Evolutionary conservation across 768 basidiomycete genomes (phyloP).

Genomic region (Coprinellus micaceus): DNA sequence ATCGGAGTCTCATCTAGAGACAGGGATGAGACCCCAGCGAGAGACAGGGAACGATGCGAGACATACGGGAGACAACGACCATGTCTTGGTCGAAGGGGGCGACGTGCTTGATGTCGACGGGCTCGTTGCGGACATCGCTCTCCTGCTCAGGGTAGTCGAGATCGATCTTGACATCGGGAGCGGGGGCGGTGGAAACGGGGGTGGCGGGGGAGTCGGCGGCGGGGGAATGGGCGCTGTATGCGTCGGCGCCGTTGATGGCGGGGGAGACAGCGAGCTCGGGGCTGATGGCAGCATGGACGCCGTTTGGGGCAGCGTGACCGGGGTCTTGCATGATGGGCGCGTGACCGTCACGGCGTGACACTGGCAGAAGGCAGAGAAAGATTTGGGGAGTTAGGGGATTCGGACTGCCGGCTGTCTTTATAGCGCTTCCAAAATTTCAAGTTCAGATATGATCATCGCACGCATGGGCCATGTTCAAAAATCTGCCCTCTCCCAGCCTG

Average conservation of each 20-base stretch:
- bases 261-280: slow-evolving; percentile 35
- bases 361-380: slow-evolving; percentile 49
- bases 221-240: slow-evolving; percentile 35
- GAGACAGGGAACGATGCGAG: neutral
- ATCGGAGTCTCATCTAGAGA: slow-evolving; percentile 1
- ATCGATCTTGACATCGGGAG: slow-evolving; percentile 59
- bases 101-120: slow-evolving; percentile 45
- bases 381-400: slow-evolving; percentile 74
- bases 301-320: slow-evolving; percentile 37
- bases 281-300: slow-evolving; percentile 34
- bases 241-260: slow-evolving; percentile 32
- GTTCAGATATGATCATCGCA: slow-evolving; percentile 78
- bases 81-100: slow-evolving; percentile 39
- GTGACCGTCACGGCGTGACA: slow-evolving; percentile 77
- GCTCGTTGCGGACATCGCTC: slow-evolving; percentile 65
- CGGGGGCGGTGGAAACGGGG: slow-evolving; percentile 49
- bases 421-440: slow-evolving; percentile 75
- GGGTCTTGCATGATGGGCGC: slow-evolving; percentile 53
- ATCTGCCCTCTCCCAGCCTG: slow-evolving; percentile 20
- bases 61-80: slow-evolving; percentile 36
- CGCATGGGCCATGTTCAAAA: slow-evolving; percentile 58
- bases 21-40: slow-evolving; percentile 13
- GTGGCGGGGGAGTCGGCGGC: slow-evolving; percentile 55
- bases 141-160: slow-evolving; percentile 60
- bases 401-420: slow-evolving; percentile 72